phyloP scores from a whole-genome alignment of 441 rosid genomes.

The Isatis lusitanica region DNA sequence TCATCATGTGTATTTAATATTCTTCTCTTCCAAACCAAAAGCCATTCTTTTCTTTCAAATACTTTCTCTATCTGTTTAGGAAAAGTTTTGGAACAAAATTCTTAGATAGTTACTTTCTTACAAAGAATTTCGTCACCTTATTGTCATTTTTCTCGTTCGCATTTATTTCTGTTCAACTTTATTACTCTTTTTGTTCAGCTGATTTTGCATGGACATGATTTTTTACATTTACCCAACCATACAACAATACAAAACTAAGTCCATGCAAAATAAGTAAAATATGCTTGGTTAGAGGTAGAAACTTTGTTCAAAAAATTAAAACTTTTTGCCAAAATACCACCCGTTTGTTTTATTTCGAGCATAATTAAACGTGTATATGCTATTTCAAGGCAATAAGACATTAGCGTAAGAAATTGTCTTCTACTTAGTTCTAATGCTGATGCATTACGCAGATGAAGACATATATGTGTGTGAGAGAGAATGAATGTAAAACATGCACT shows the following conservation, averaged over 20 bases:
- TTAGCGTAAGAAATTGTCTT: not conserved
- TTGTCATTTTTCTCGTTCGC: not conserved
- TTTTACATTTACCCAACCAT: not conserved
- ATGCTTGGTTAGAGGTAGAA: not conserved
- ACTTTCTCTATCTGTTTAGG: not conserved
- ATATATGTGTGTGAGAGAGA: no score
- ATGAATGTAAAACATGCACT: no score
- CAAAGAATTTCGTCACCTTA: not conserved
- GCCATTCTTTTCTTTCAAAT: not conserved
- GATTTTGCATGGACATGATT: not conserved
- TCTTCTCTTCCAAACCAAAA: not conserved
- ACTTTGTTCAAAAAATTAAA: not conserved
- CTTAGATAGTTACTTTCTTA: slow-evolving; percentile 4
- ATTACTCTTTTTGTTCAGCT: slow-evolving; percentile 12
- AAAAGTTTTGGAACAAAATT: not conserved
- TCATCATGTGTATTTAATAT: not conserved
- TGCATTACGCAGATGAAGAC: no score
- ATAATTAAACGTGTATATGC: not conserved
- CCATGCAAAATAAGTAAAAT: not conserved
- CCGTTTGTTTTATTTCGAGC: not conserved
- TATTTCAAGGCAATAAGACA: not conserved
- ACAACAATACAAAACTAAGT: slow-evolving; percentile 5
- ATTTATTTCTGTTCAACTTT: not conserved
- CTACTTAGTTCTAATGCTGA: no score
- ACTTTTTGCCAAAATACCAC: not conserved